Percentiles rank a stretch among this genome's conserved stretches.
phyloP scores from a whole-genome alignment of 2,329 filamentous ascomycete species.

The Penicillium sp. region DNA sequence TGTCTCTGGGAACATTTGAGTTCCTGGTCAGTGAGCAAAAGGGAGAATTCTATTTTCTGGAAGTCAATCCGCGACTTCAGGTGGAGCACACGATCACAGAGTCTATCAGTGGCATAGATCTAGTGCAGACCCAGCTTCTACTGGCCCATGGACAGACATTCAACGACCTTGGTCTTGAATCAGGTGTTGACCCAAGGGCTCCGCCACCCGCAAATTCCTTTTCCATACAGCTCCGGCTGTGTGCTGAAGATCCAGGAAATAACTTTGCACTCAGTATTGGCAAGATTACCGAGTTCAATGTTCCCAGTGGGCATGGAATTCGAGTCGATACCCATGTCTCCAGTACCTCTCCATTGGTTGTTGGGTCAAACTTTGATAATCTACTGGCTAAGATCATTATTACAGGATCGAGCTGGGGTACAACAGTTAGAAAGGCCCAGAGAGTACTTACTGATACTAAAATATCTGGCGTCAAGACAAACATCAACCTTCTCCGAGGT shows the following conservation, averaged over 20 bases:
- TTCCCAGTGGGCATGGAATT: conserved; percentile 60
- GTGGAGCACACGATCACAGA: conserved; percentile 66
- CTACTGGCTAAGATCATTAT: conserved; percentile 62
- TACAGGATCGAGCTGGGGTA: conserved; percentile 55
- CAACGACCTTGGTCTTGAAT: conserved; percentile 35
- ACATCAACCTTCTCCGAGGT: conserved; percentile 55
- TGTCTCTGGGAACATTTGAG: conserved; percentile 64
- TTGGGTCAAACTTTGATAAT: conserved; percentile 60
- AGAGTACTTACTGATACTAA: conserved; percentile 57
- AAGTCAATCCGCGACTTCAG: conserved; percentile 62
- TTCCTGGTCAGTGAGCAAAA: conserved; percentile 58
- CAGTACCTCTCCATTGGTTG: conserved; percentile 39
- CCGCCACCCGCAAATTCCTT: conserved; percentile 39
- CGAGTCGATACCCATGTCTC: conserved; percentile 59
- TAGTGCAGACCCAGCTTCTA: conserved; percentile 57
- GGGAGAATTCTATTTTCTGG: conserved; percentile 58
- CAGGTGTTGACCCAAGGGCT: conserved; percentile 27
- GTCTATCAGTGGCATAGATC: conserved; percentile 54
- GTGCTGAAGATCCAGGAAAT: conserved; percentile 56
- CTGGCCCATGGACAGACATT: conserved; percentile 54
- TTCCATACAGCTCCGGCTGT: conserved; percentile 60
- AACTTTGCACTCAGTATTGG: conserved; percentile 62
- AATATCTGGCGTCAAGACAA: conserved; percentile 61
- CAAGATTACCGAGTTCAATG: conserved; percentile 55
- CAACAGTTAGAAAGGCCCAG: conserved; percentile 54